Evolutionary conservation across 1,139 yeast genomes (phyloP).

Genomic region (Zygoascus meyerae): DNA sequence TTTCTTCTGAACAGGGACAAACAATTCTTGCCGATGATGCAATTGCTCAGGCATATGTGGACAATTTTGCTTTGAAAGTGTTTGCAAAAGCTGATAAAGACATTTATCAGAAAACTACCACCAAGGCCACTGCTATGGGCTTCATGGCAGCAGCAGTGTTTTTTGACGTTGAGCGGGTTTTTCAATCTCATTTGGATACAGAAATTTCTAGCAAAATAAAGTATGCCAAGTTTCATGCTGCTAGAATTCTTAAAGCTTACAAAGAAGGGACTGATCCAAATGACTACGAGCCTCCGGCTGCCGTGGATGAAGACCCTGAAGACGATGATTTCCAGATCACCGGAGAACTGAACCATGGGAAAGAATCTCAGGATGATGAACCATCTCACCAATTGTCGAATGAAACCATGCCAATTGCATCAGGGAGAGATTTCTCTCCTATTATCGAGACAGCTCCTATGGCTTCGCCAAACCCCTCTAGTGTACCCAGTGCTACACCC

Average conservation of each 20-base stretch:
- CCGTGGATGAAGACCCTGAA: constrained; percentile 26
- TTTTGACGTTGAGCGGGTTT: constrained; percentile 41
- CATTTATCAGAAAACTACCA: constrained; percentile 36
- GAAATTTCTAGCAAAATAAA: constrained; percentile 40
- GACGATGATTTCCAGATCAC: constrained; percentile 30
- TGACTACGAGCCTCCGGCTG: constrained; percentile 32
- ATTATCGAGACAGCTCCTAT: not conserved
- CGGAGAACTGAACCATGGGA: constrained; percentile 27
- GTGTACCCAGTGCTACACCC: constrained; percentile 13
- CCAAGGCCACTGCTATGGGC: constrained; percentile 40
- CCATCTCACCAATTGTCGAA: not conserved
- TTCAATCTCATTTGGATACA: constrained; percentile 27
- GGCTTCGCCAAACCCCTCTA: constrained; percentile 6
- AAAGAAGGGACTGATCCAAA: constrained; percentile 51
- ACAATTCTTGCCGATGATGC: constrained; percentile 52
- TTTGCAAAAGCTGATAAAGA: constrained; percentile 51
- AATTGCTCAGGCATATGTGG: constrained; percentile 52
- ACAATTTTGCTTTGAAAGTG: constrained; percentile 55
- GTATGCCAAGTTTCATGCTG: constrained; percentile 55
- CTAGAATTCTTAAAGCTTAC: constrained; percentile 45
- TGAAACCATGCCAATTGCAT: not conserved
- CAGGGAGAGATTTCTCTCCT: not conserved
- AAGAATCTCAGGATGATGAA: constrained; percentile 19
- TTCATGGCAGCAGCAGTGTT: constrained; percentile 49
- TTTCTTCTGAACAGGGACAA: constrained; percentile 35